Conservation (phyloP, 2,329 filamentous ascomycete species). For the Elsinoe necatrix region DNA sequence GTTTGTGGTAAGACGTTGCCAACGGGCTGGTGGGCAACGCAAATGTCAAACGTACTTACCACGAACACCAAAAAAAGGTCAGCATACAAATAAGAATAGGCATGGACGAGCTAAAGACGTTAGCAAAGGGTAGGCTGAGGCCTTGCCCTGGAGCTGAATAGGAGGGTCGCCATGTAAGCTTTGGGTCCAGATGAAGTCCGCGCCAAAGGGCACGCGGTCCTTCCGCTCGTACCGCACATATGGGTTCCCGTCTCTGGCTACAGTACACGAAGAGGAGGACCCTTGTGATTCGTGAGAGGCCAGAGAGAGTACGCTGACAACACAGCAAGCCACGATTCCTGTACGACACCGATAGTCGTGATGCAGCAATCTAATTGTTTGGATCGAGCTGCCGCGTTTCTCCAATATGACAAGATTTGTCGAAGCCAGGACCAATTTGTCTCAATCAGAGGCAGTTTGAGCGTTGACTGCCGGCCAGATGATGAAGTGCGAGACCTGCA, state of each 20-base stretch:
- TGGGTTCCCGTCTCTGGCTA: neutral
- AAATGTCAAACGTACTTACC: conserved; percentile 4
- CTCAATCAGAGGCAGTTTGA: neutral
- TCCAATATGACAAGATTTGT: neutral
- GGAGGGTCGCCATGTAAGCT: conserved; percentile 2
- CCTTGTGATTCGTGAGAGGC: neutral
- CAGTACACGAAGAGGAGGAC: neutral
- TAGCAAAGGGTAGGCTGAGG: neutral
- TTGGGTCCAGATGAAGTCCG: neutral
- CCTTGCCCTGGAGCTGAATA: neutral
- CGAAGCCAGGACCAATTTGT: neutral
- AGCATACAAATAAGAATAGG: neutral
- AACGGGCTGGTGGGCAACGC: neutral
- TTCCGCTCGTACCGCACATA: neutral
- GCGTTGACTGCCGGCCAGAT: neutral
- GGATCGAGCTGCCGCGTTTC: neutral
- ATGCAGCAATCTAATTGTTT: neutral
- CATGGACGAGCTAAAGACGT: neutral
- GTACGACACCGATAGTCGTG: conserved; percentile 6
- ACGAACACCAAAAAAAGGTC: neutral
- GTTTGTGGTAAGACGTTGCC: neutral
- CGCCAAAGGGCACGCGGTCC: neutral
- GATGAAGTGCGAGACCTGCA: conserved; percentile 3
- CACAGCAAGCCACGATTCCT: neutral
- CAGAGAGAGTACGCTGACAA: neutral